A percentile compares a stretch with the other conserved stretches of the same genome.
Evolutionary conservation across 164 flowering plant genomes (phyloP).

Genomic region (Saururus chinensis): DNA sequence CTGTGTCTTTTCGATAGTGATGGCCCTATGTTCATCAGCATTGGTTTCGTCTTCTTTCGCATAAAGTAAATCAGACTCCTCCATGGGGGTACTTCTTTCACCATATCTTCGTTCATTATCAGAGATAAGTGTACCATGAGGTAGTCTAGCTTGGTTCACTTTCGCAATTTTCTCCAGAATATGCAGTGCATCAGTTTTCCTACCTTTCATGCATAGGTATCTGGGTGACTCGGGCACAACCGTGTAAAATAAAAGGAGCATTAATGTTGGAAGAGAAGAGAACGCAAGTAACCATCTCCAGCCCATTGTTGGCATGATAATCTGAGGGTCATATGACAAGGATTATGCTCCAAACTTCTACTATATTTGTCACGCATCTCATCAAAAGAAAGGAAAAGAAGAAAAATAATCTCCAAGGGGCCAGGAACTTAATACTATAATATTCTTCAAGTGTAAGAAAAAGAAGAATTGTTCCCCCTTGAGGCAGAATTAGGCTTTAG

Average conservation of each 20-base stretch:
- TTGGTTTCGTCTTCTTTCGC: constrained; percentile 9
- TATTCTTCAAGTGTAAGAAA: too few species aligned
- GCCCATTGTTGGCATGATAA: constrained; percentile 76
- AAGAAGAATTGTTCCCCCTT: too few species aligned
- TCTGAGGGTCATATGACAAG: constrained; percentile 24
- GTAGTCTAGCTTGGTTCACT: constrained; percentile 45
- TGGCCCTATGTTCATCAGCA: neutral
- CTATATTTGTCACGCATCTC: too few species aligned
- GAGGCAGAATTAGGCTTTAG: too few species aligned
- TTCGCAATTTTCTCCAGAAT: constrained; percentile 52
- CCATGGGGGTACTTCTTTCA: constrained; percentile 22
- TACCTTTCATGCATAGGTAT: constrained; percentile 60
- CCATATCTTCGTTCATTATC: constrained; percentile 11
- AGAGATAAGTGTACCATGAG: constrained; percentile 54
- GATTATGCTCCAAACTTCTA: too few species aligned
- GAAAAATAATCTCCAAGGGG: too few species aligned
- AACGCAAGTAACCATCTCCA: constrained; percentile 95
- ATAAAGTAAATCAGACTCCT: constrained; percentile 33
- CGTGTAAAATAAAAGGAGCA: constrained; percentile 57
- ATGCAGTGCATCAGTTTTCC: constrained; percentile 41
- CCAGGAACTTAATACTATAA: too few species aligned
- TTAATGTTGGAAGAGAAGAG: constrained; percentile 60
- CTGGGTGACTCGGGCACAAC: constrained; percentile 80
- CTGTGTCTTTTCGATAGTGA: constrained; percentile 9
- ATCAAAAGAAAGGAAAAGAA: too few species aligned